Base-by-base conservation (phyloP, 2,329 filamentous ascomycete genomes). In the Curvularia sp. region DNA sequence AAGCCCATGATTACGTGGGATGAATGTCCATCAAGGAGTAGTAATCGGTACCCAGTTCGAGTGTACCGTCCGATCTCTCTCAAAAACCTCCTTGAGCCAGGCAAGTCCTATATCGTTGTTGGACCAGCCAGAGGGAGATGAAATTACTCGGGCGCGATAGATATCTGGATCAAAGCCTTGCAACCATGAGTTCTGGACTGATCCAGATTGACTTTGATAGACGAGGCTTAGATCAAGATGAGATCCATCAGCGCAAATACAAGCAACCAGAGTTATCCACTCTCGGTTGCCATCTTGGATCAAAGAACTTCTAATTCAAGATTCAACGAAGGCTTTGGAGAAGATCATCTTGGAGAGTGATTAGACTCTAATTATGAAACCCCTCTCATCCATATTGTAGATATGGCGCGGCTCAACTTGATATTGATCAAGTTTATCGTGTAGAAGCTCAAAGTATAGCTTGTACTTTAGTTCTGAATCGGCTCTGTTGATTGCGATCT, bases 401-500 rank as follows among this genome's bases (percentile, higher is more conserved):
- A 53, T 53, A 53, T 53, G 5, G n/a, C 2, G 21, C 2, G 32
- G 42, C 13, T 32, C 2, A 2, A 53, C 4, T 3, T 53, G 21
- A 10, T 53, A 48, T 30, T 53, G 15, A n/a, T 48, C 8, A 5
- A 52, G 32, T 27, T 52, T 52, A 19, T 52, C 12, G 25, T 36
- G 15, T 23, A 52, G 25, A 43, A 43, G 38, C 25, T 52, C 42
- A 48, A 70, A 70, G n/a, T 60, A 61, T 6, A 53, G 49, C 10
- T 30, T 50, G 53, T 68, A 70, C 53, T 66, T 61, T 23, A 41
- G 10, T 12, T 15, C 36, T 52, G 42, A 65, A 56, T 73, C 56
- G 56, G 63, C 68, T 36, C 63, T 58, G 27, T 28, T n/a, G n/a
- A n/a, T n/a, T n/a, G n/a, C n/a, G n/a, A n/a, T 28, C 27, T 5